Percentiles rank a stretch among this genome's conserved stretches.
phyloP scores from a whole-genome alignment of 2,329 filamentous ascomycete genomes.

The Chaetomium sp. region DNA sequence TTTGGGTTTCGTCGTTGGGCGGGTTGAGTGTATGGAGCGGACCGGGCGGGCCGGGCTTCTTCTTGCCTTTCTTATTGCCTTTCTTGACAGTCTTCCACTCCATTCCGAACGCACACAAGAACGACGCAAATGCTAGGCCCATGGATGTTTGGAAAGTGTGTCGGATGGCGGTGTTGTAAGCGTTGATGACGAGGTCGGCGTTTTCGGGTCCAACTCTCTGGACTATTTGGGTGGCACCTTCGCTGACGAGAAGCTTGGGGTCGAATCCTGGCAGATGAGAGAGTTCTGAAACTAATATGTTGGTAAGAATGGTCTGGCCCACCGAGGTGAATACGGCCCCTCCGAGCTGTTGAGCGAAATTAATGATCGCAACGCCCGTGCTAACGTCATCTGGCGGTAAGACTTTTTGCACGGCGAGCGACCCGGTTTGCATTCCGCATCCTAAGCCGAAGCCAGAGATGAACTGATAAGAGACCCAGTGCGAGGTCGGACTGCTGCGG shows the following conservation, averaged over 20 bases:
- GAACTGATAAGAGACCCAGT: conserved; percentile 57
- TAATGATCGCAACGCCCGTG: conserved; percentile 48
- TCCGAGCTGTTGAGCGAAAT: conserved; percentile 54
- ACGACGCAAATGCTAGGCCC: conserved; percentile 47
- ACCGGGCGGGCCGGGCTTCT: conserved; percentile 7
- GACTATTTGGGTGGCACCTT: conserved; percentile 56
- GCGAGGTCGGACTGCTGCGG: conserved; percentile 38
- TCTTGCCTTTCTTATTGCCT: conserved; percentile 42
- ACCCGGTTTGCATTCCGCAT: conserved; percentile 50
- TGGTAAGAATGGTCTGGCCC: conserved; percentile 48
- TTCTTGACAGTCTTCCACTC: conserved; percentile 66
- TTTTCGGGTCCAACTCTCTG: conserved; percentile 43
- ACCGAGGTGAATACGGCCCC: conserved; percentile 53
- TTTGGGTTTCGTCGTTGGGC: background rate
- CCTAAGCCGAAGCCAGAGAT: conserved; percentile 54
- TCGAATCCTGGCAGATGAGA: conserved; percentile 38
- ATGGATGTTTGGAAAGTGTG: conserved; percentile 57
- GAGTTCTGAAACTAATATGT: conserved; percentile 36
- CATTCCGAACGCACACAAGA: conserved; percentile 53
- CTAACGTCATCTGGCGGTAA: conserved; percentile 47
- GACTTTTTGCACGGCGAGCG: conserved; percentile 51
- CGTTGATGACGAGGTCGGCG: conserved; percentile 47
- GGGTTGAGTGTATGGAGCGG: background rate
- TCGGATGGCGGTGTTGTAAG: conserved; percentile 60
- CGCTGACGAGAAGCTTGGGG: conserved; percentile 36